These are phyloP conservation scores for Colletotrichum melonis DNA, from an alignment of 2,329 filamentous ascomycete species.

Conservation along the genomic window DNA sequence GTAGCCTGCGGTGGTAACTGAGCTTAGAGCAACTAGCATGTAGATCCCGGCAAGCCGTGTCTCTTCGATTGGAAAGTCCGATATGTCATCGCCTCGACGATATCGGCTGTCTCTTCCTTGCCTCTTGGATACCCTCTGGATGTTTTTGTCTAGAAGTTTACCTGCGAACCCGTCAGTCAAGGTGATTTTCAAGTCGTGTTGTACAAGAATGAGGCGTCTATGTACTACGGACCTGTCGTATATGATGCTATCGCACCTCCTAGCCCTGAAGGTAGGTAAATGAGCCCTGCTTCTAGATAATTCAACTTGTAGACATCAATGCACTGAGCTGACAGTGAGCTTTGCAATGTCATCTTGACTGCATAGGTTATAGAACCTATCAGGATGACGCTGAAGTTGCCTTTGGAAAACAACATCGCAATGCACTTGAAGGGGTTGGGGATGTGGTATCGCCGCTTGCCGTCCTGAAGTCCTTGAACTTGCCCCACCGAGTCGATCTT, in stretches of 20 bases:
- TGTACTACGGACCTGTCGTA: background rate
- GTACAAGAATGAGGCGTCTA: background rate
- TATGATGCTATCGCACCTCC: constrained; percentile 2
- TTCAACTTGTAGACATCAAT: constrained; percentile 35
- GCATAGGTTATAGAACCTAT: constrained; percentile 33
- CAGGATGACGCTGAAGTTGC: constrained; percentile 23
- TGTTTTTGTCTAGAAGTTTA: background rate
- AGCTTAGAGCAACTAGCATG: too few species aligned
- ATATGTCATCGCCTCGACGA: too few species aligned
- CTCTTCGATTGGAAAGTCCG: too few species aligned
- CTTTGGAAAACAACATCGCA: background rate
- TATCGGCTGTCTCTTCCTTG: too few species aligned
- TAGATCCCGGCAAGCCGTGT: too few species aligned
- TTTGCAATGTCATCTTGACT: constrained; percentile 13
- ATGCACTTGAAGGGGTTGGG: background rate
- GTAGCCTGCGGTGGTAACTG: too few species aligned
- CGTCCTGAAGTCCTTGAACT: too few species aligned
- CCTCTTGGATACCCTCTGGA: too few species aligned
- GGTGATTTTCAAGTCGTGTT: background rate
- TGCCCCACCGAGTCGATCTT: background rate
- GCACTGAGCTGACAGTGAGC: constrained; percentile 27
- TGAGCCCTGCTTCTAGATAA: constrained; percentile 32
- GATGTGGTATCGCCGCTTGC: background rate
- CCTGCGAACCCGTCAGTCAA: background rate
- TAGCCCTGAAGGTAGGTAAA: constrained; percentile 34